phyloP scores from a whole-genome alignment of 2,329 filamentous ascomycete species.

The Clarireedia paspali region DNA sequence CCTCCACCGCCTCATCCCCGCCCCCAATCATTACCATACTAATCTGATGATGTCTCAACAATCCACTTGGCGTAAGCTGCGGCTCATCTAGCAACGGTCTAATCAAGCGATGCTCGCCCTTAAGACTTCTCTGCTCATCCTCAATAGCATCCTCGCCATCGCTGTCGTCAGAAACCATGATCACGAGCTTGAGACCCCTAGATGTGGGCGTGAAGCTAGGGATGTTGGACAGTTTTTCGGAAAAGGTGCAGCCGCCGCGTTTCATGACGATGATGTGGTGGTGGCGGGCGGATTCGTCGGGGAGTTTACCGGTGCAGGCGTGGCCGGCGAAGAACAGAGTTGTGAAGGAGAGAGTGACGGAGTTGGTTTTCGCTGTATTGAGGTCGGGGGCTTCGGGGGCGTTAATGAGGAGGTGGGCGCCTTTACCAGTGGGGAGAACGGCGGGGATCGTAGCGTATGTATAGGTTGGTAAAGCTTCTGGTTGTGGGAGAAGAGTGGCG shows the following conservation, averaged over 20 bases:
- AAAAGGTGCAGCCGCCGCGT: slow-evolving; percentile 79
- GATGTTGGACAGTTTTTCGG: slow-evolving; percentile 76
- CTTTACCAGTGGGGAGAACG: slow-evolving; percentile 42
- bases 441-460: slow-evolving; percentile 34
- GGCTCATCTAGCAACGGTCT: slow-evolving; percentile 68
- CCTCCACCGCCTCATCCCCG: slow-evolving; percentile 54
- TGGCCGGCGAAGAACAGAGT: slow-evolving; percentile 64
- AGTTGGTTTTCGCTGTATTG: slow-evolving; percentile 23
- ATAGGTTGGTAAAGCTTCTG: slow-evolving; percentile 27
- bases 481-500: slow-evolving; percentile 32
- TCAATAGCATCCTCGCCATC: slow-evolving; percentile 24
- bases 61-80: slow-evolving; percentile 42
- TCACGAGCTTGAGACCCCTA: slow-evolving; percentile 65
- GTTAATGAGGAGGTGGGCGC: slow-evolving; percentile 63
- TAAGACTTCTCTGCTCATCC: slow-evolving; percentile 25
- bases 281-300: slow-evolving; percentile 40
- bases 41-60: slow-evolving; percentile 50
- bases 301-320: slow-evolving; percentile 50
- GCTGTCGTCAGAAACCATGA: slow-evolving; percentile 59
- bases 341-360: slow-evolving; percentile 53
- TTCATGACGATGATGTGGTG: slow-evolving; percentile 76
- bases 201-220: slow-evolving; percentile 61
- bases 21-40: slow-evolving; percentile 79
- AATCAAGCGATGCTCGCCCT: slow-evolving; percentile 31
- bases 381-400: slow-evolving; percentile 35